Base-by-base conservation (phyloP, 2,329 filamentous ascomycete genomes). In the Fusarium lyarnte region DNA sequence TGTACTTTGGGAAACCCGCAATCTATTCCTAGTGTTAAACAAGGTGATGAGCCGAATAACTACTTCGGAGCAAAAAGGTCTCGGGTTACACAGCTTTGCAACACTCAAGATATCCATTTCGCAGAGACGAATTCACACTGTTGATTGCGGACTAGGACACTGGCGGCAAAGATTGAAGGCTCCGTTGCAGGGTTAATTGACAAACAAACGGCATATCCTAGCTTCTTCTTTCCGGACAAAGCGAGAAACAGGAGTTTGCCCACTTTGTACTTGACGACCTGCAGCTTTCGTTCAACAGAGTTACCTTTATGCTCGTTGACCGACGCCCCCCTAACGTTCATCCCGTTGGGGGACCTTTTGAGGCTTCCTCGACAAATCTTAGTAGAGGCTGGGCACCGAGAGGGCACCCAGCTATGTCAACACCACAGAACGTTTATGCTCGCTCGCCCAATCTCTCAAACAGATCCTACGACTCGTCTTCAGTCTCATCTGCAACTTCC, bases 381-480 rank as follows among this genome's bases (percentile, higher is more conserved):
- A 58, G 59, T 59, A 74, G 63, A 70, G 61, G 52, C 55, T 72
- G 71, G 73, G 52, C 54, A 47, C 47, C 62, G 47, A 70, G 58
- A 62, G 71, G 65, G 35, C 65, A 62, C 39, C 61, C 63, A 61
- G 62, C 62, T 46, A 90, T 90, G 88, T 84, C 87, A 76, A 85
- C 87, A 55, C 74, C 78, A 66, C 88, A 90, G 82, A 88, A 85
- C 79, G 82, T 85, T 54, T 90, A 88, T 79, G 82, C 87, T 77
- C 88, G 88, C 81, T 91, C 89, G 64, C 89, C 89, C 68, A 90
- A 90, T 80, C 85, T 84, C 68, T 90, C 88, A 72, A 87, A 86
- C 71, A 85, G 86, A 80, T 90, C 88, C 73, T 91, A 89, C 85
- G 88, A 90, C 81, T 90, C 89, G 66, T 90, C 89, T 16, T 89